Evolutionary conservation across 2,329 filamentous ascomycete genomes (phyloP), one percentile per base, ranked within the genome.

Genomic region (Xylaria sp.): DNA sequence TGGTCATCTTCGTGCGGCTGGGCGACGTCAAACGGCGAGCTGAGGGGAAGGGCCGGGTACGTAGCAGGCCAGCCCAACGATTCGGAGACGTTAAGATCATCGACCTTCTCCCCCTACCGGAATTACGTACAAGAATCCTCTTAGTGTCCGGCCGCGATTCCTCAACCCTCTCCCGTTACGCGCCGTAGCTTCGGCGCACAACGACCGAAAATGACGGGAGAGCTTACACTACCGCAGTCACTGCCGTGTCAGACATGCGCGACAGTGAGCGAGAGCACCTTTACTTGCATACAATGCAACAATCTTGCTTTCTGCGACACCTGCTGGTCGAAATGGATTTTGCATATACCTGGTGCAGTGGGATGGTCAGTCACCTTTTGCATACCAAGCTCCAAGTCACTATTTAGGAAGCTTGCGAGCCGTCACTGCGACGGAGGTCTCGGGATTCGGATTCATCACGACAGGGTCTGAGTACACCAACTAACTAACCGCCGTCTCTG

Each of bases 271-370:
- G 72, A 74, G 39, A 77, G 71, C 69, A 77, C 74, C 2, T 78
- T 73, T 66, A 76, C 76, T 25, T 79, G 77, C 70, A 76, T 78
- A 48, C 77, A 78, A 39, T 79, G 77, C 71, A 79, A 79, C 68
- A 78, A 78, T 64, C 74, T 79, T 28, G 71, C 74, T 28, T 79
- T 79, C 66, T 79, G 77, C 69, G 77, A 78, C 15, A 55, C 59
- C 7, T 78, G 76, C 61, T 79, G 77, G 77, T 71, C 75, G 15
- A 75, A 77, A 76, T 79, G 77, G 77, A 68, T 79, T 31, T 48
- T 78, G 39, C 76, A 78, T 59, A 67, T 70, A 2, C 71, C 76
- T 31, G 74, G 76, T 25, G 73, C 77, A 7, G 76, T 77, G n/a
- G 76, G 77, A 66, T 78, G 76, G 76, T 76, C 37, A 74, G 76